phyloP scores from a whole-genome alignment of 2,329 filamentous ascomycete genomes.

The Xylariaceae sp. region DNA sequence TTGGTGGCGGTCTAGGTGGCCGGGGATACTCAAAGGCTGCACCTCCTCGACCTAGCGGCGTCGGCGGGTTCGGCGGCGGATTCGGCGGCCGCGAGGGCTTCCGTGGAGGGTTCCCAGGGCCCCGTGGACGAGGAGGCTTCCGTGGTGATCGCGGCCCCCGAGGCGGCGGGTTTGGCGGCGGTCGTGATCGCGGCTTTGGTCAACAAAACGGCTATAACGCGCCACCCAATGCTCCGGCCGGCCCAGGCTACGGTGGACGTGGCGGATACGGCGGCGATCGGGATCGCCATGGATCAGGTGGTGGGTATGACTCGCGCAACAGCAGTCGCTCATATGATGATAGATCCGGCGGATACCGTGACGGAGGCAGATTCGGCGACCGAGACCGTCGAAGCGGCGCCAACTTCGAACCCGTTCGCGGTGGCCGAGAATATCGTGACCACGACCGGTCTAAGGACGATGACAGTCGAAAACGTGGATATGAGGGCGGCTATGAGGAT shows the following conservation, averaged over 20 bases:
- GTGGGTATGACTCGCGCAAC: slow-evolving; percentile 59
- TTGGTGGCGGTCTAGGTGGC: slow-evolving; percentile 89
- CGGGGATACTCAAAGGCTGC: slow-evolving; percentile 87
- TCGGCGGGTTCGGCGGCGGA: slow-evolving; percentile 60
- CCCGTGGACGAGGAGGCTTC: slow-evolving; percentile 45
- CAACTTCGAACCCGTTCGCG: slow-evolving; percentile 82
- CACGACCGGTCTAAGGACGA: slow-evolving; percentile 60
- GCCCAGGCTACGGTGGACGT: slow-evolving; percentile 55
- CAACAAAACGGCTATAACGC: slow-evolving; percentile 52
- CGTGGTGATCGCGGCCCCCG: slow-evolving; percentile 43
- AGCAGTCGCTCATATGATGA: slow-evolving; percentile 64
- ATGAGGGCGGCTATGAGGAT: slow-evolving; percentile 83
- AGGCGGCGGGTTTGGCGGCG: slow-evolving; percentile 50
- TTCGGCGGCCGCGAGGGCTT: slow-evolving; percentile 61
- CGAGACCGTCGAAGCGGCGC: slow-evolving; percentile 49
- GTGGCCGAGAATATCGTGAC: slow-evolving; percentile 57
- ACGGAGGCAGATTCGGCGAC: slow-evolving; percentile 43
- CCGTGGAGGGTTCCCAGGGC: slow-evolving; percentile 55
- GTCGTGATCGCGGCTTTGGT: slow-evolving; percentile 49
- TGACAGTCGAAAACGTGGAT: slow-evolving; percentile 67
- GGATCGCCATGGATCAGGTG: slow-evolving; percentile 50
- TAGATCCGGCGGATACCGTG: slow-evolving; percentile 56
- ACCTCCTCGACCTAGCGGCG: slow-evolving; percentile 70
- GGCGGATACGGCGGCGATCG: slow-evolving; percentile 49
- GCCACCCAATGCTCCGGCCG: slow-evolving; percentile 64